Evolutionary conservation across 139 green algal genomes (phyloP).

Genomic region (Haematococcus sp.): DNA sequence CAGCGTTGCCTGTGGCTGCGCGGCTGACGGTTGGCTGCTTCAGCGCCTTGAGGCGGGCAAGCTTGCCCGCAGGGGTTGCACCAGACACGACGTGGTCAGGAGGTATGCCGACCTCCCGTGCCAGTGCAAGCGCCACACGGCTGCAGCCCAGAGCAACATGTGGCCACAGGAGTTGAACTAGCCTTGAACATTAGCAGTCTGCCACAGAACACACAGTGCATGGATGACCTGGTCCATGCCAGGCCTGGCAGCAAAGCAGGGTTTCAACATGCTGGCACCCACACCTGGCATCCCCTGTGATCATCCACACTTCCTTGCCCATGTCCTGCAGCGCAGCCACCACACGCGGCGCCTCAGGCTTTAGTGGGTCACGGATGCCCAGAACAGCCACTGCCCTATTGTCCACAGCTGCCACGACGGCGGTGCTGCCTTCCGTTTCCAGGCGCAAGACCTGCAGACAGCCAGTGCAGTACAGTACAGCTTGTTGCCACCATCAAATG

Average conservation of each 20-base stretch:
- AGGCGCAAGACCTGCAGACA: constrained; percentile 45
- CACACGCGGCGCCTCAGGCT: constrained; percentile 68
- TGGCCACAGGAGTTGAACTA: no score
- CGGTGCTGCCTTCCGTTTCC: constrained; percentile 42
- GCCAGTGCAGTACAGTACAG: no score
- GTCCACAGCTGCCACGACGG: constrained; percentile 56
- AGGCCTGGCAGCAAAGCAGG: no score
- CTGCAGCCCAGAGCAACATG: no score
- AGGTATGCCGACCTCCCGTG: constrained; percentile 62
- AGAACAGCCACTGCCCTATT: constrained; percentile 52
- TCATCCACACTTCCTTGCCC: constrained; percentile 55
- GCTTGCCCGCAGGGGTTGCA: constrained; percentile 67
- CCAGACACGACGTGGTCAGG: constrained; percentile 50
- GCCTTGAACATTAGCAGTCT: no score
- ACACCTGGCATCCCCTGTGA: constrained; percentile 56
- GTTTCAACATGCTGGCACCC: no score
- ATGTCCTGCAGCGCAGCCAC: constrained; percentile 32
- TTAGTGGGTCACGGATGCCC: constrained; percentile 78
- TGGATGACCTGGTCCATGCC: no score
- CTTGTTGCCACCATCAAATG: no score
- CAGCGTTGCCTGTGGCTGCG: no score
- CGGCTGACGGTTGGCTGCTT: no score
- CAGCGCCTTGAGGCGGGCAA: constrained; percentile 19
- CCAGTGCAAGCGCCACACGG: constrained; percentile 36
- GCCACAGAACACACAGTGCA: no score